Percentiles rank a stretch among this genome's conserved stretches.
These are phyloP conservation scores for Lasiosphaeria miniovina DNA, from an alignment of 495 filamentous ascomycete species.

Conservation along the genomic window DNA sequence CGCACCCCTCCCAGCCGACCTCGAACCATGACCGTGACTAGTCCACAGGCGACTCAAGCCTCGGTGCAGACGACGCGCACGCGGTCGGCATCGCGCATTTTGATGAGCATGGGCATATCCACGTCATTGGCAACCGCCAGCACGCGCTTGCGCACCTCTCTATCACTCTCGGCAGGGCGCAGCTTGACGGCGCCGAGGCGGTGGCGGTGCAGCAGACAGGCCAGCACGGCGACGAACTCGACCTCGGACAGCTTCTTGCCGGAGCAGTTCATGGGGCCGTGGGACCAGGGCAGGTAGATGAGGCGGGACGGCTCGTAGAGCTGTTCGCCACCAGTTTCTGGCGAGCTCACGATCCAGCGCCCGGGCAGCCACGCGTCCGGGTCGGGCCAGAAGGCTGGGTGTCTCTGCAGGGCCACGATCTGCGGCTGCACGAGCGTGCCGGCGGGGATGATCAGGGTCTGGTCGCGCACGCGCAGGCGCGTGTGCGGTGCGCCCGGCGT, in stretches of 20 bases:
- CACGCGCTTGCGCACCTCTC: conserved; percentile 30
- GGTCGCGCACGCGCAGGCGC: neutral
- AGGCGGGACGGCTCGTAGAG: conserved; percentile 33
- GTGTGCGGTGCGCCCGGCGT: conserved; percentile 25
- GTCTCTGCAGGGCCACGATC: conserved; percentile 17
- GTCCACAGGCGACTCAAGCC: too few relatives aligned
- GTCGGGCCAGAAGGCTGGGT: conserved; percentile 35
- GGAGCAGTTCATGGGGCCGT: conserved; percentile 45
- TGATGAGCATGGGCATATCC: conserved; percentile 31
- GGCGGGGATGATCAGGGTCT: conserved; percentile 18
- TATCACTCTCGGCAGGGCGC: conserved; percentile 29
- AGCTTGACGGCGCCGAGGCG: conserved; percentile 26
- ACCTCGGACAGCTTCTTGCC: conserved; percentile 53
- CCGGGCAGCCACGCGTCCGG: conserved; percentile 32
- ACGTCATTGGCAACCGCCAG: conserved; percentile 34
- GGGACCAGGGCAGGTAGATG: conserved; percentile 48
- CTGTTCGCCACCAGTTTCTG: conserved; percentile 20
- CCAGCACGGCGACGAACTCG: conserved; percentile 50
- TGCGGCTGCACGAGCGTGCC: conserved; percentile 13
- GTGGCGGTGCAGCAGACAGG: conserved; percentile 38
- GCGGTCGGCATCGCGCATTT: conserved; percentile 35
- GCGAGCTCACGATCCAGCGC: conserved; percentile 27
- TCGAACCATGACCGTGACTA: too few relatives aligned
- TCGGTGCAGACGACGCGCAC: conserved; percentile 19
- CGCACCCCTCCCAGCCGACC: too few relatives aligned